A percentile compares a stretch with the other conserved stretches of the same genome.
These are phyloP conservation scores for Purshia tridentata DNA, from an alignment of 306 rosid genomes.

Conservation along the genomic window DNA sequence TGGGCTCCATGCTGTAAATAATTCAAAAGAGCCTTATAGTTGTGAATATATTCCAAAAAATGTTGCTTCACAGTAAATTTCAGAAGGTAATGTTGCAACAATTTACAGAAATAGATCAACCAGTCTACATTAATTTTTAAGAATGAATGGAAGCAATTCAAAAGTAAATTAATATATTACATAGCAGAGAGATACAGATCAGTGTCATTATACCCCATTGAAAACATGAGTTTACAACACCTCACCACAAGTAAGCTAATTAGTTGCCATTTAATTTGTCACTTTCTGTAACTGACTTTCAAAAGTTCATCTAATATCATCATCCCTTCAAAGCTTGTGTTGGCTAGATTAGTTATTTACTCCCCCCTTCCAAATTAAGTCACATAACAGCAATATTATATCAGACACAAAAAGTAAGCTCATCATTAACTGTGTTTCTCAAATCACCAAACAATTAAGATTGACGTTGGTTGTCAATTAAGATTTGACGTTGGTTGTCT, in stretches of 20 bases:
- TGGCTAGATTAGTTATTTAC: no score
- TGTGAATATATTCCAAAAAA: slow-evolving; percentile 2
- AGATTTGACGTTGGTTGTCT: slow-evolving; percentile 20
- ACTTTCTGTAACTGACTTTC: no score
- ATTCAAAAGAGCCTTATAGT: not conserved
- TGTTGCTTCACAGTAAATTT: not conserved
- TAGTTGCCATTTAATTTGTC: no score
- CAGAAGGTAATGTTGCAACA: not conserved
- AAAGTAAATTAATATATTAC: slow-evolving; percentile 3
- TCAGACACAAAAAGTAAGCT: slow-evolving; percentile 21
- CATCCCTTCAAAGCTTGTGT: no score
- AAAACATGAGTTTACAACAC: no score
- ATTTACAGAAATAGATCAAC: slow-evolving; percentile 3
- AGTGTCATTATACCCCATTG: no score
- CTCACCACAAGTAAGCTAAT: no score
- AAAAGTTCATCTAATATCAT: no score
- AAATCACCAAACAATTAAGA: not conserved
- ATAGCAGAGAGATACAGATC: not conserved
- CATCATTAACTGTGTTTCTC: slow-evolving; percentile 17
- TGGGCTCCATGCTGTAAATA: not conserved
- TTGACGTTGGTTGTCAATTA: not conserved
- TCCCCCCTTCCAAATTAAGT: no score
- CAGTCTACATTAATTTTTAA: slow-evolving; percentile 1
- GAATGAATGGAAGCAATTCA: not conserved
- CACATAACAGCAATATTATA: no score